phyloP scores from a whole-genome alignment of 225 moss, liverwort and hornwort species.

The Rhytidiadelphus loreus region DNA sequence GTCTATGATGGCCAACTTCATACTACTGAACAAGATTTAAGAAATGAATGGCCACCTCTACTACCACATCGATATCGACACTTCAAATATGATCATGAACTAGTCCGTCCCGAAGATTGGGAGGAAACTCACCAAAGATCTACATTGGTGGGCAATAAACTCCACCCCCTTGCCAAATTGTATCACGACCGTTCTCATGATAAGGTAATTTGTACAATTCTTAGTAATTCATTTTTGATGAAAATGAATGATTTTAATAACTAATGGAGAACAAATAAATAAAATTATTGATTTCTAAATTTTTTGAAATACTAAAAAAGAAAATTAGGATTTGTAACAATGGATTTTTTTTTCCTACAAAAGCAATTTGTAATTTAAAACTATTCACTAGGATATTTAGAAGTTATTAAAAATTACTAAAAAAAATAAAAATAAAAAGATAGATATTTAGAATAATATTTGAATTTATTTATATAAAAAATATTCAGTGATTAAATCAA shows the following conservation, averaged over 20 bases:
- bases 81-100: not conserved
- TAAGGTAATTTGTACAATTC: not conserved
- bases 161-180: not conserved
- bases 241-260: not conserved
- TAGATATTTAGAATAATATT: not conserved
- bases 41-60: not conserved
- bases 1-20: not conserved
- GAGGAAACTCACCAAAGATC: not conserved
- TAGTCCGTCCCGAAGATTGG: not conserved
- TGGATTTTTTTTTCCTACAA: not conserved
- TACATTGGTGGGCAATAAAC: not conserved
- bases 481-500: not conserved
- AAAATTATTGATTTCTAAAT: no score
- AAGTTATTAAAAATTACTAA: not conserved
- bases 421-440: not conserved
- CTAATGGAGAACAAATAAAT: no score
- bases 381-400: fast-evolving
- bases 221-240: not conserved
- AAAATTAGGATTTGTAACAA: no score
- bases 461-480: not conserved
- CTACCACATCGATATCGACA: not conserved
- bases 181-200: not conserved
- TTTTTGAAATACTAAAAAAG: not conserved
- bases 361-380: fast-evolving
- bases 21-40: not conserved